phyloP scores from a whole-genome alignment of 768 basidiomycete genomes.

The Mycena vitilis region DNA sequence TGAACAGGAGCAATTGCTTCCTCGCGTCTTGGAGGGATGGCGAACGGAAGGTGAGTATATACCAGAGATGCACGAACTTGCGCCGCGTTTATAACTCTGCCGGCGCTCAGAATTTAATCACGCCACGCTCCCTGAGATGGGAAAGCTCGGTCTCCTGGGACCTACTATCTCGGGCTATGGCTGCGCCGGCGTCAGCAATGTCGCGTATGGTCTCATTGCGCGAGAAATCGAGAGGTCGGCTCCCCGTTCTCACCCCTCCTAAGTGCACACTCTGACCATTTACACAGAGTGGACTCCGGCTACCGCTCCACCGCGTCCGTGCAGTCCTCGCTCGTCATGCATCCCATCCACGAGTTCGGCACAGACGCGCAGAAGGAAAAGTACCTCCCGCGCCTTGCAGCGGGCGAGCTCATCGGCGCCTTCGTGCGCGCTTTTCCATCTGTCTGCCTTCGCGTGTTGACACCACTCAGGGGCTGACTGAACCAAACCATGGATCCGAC shows the following conservation, averaged over 20 bases:
- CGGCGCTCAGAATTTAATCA: slow-evolving; percentile 79
- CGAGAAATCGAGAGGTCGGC: slow-evolving; percentile 89
- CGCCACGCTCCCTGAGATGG: slow-evolving; percentile 89
- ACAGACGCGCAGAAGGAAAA: slow-evolving; percentile 90
- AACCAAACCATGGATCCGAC: slow-evolving; percentile 97
- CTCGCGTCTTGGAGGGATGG: slow-evolving; percentile 91
- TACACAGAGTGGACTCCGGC: slow-evolving; percentile 90
- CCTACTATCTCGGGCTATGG: slow-evolving; percentile 94
- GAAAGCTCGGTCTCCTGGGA: slow-evolving; percentile 88
- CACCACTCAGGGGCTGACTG: slow-evolving; percentile 82
- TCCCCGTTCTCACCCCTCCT: not conserved
- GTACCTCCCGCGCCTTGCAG: slow-evolving; percentile 87
- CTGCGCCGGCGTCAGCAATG: slow-evolving; percentile 91
- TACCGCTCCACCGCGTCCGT: slow-evolving; percentile 96
- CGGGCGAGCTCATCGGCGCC: slow-evolving; percentile 89
- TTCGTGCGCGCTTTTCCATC: slow-evolving; percentile 68
- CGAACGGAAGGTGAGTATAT: slow-evolving; percentile 78
- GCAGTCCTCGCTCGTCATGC: slow-evolving; percentile 97
- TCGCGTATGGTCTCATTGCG: slow-evolving; percentile 94
- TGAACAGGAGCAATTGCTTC: slow-evolving; percentile 78
- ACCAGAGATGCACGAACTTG: not conserved
- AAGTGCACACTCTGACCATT: slow-evolving; percentile 1
- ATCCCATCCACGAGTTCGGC: slow-evolving; percentile 91
- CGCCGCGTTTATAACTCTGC: slow-evolving; percentile 1
- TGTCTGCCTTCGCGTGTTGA: not conserved